phyloP scores from a whole-genome alignment of 805 yeast species.

The Barnettozyma botsteinii region DNA sequence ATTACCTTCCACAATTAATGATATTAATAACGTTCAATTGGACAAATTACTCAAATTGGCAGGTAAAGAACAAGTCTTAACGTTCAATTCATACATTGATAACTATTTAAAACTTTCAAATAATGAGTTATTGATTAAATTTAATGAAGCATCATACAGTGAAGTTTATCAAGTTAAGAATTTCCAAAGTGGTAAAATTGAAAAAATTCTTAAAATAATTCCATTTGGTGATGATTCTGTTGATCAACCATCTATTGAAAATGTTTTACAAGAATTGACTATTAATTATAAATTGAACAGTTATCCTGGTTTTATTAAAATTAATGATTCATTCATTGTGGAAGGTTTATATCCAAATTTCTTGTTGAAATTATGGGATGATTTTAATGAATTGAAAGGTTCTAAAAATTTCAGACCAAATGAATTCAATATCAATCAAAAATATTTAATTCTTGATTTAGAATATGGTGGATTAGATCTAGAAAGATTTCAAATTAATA shows the following conservation, averaged over 20 bases:
- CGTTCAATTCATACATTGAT: slow-evolving; percentile 26
- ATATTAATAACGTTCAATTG: slow-evolving; percentile 30
- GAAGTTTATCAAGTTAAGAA: slow-evolving; percentile 36
- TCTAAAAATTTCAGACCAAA: slow-evolving; percentile 36
- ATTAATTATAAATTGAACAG: slow-evolving; percentile 36
- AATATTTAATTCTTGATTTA: slow-evolving; percentile 31
- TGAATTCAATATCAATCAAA: slow-evolving; percentile 26
- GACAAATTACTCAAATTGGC: slow-evolving; percentile 33
- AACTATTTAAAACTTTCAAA: slow-evolving; percentile 28
- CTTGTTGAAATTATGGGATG: slow-evolving; percentile 42
- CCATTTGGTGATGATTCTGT: slow-evolving; percentile 43
- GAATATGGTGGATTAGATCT: slow-evolving; percentile 40
- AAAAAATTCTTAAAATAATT: slow-evolving; percentile 41
- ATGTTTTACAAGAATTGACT: slow-evolving; percentile 42
- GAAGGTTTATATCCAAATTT: slow-evolving; percentile 38
- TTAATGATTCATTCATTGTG: slow-evolving; percentile 41
- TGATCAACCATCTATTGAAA: slow-evolving; percentile 37
- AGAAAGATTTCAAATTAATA: slow-evolving; percentile 35
- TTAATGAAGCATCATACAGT: slow-evolving; percentile 43
- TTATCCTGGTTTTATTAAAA: slow-evolving; percentile 39
- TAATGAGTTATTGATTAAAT: slow-evolving; percentile 29
- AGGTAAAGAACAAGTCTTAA: slow-evolving; percentile 26
- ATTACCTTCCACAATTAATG: slow-evolving; percentile 17
- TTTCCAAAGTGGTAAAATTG: slow-evolving; percentile 19
- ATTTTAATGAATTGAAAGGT: slow-evolving; percentile 25